Percentiles rank a stretch among this genome's conserved stretches.
These are phyloP conservation scores for Pseudoperonospora humuli DNA, from an alignment of 352 stramenopile genomes.

Conservation along the genomic window DNA sequence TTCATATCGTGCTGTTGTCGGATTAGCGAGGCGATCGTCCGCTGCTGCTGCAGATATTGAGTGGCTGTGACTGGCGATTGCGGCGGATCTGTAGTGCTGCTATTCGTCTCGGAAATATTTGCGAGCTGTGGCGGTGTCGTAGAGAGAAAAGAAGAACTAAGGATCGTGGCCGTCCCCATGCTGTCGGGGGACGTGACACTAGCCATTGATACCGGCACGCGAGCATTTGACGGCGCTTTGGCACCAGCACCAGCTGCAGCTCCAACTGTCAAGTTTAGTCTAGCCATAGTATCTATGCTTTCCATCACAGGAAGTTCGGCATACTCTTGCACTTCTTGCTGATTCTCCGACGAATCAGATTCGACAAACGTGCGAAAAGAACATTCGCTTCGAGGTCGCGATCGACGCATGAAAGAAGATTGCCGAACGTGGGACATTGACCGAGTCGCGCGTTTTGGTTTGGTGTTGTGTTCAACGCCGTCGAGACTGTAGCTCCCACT, in stretches of 20 bases:
- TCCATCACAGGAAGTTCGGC: constrained; percentile 9
- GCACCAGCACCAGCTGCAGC: neutral
- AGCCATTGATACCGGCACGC: neutral
- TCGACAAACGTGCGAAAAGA: constrained; percentile 25
- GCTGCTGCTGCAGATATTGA: constrained; percentile 74
- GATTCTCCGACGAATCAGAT: constrained; percentile 6
- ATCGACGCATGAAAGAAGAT: constrained; percentile 15
- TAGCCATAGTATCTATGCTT: constrained; percentile 8
- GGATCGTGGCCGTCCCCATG: constrained; percentile 3
- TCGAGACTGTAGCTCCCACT: constrained; percentile 22
- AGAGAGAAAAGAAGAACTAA: constrained; percentile 5
- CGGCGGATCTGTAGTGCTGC: constrained; percentile 13
- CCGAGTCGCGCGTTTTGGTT: constrained; percentile 25
- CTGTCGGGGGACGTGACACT: constrained; percentile 8
- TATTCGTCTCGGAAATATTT: constrained; percentile 9
- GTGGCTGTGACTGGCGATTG: constrained; percentile 45
- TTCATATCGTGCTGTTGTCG: constrained; percentile 80
- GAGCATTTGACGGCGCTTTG: neutral
- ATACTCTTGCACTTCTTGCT: constrained; percentile 15
- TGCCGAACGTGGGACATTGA: constrained; percentile 35
- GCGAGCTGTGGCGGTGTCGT: constrained; percentile 11
- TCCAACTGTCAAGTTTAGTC: constrained; percentile 1
- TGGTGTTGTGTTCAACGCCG: constrained; percentile 15
- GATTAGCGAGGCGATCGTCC: constrained; percentile 76
- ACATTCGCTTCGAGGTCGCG: constrained; percentile 43